Conservation (phyloP, 805 yeast genomes). For the Yarrowia porcina region DNA sequence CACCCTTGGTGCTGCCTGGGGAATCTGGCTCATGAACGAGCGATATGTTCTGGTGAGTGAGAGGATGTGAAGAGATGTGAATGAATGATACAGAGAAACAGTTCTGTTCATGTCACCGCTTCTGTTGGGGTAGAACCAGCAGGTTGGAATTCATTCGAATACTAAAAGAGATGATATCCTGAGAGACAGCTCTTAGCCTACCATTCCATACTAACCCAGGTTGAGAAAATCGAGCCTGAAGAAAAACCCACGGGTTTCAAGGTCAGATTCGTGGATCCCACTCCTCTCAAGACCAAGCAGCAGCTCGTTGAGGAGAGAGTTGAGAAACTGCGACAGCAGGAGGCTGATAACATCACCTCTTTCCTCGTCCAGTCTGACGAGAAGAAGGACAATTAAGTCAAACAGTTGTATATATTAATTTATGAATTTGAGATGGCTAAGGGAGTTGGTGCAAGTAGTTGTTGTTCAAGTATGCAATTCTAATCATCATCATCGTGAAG, state of each 20-base stretch:
- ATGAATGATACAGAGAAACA: no score
- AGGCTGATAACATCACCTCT: slow-evolving; percentile 8
- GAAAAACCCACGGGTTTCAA: neutral
- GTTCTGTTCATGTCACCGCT: no score
- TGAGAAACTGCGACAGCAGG: neutral
- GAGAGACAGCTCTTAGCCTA: no score
- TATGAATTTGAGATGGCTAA: neutral
- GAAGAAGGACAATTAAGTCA: no score
- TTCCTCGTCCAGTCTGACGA: slow-evolving; percentile 2
- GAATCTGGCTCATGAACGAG: slow-evolving; percentile 21
- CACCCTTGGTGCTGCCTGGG: slow-evolving; percentile 7
- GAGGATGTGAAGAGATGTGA: no score
- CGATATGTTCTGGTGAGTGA: neutral
- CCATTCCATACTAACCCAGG: neutral
- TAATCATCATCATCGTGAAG: no score
- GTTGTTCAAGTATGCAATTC: no score
- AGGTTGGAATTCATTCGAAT: no score
- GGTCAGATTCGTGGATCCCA: slow-evolving; percentile 2
- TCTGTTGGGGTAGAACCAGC: no score
- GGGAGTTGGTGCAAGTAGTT: no score
- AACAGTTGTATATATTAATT: slow-evolving; percentile 5
- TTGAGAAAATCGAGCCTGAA: neutral
- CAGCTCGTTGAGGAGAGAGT: neutral
- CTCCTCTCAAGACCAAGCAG: neutral
- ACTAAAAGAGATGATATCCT: no score